These are phyloP conservation scores for Iberis pinnata DNA, from an alignment of 345 rosid species.

Conservation along the genomic window DNA sequence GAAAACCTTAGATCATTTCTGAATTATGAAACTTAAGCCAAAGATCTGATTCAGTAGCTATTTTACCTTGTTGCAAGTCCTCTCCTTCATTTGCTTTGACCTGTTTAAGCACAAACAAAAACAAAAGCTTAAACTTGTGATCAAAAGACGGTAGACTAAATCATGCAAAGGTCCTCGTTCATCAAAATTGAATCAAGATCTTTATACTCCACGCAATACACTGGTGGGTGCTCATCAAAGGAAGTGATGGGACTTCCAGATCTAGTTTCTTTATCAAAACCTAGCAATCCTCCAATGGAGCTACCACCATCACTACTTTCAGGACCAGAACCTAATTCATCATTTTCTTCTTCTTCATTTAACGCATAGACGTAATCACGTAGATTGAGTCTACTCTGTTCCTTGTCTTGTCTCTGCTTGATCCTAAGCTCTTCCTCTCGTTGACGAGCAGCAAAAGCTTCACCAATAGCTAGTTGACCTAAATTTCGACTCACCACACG, in stretches of 20 bases:
- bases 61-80: slow-evolving; percentile 26
- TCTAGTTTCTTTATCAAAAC: slow-evolving; percentile 24
- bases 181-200: slow-evolving; percentile 35
- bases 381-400: slow-evolving; percentile 83
- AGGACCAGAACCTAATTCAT: slow-evolving; percentile 43
- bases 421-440: slow-evolving; percentile 90
- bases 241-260: slow-evolving; percentile 20
- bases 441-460: slow-evolving; percentile 86
- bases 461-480: slow-evolving; percentile 92
- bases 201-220: slow-evolving; percentile 13
- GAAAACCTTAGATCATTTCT: not conserved
- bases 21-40: not conserved
- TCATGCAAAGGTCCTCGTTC: slow-evolving; percentile 33
- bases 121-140: not conserved
- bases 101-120: slow-evolving; percentile 20
- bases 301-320: slow-evolving; percentile 40
- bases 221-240: slow-evolving; percentile 22
- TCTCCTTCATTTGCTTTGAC: slow-evolving; percentile 14
- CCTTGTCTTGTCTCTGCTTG: slow-evolving; percentile 95
- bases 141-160: not conserved
- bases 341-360: slow-evolving; percentile 81
- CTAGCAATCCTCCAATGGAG: too few species aligned
- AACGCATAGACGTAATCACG: slow-evolving; percentile 81
- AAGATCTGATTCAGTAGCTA: not conserved
- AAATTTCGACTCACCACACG: slow-evolving; percentile 84